phyloP scores from a whole-genome alignment of 768 basidiomycete genomes.

The Boletus rufocinnamomeus region DNA sequence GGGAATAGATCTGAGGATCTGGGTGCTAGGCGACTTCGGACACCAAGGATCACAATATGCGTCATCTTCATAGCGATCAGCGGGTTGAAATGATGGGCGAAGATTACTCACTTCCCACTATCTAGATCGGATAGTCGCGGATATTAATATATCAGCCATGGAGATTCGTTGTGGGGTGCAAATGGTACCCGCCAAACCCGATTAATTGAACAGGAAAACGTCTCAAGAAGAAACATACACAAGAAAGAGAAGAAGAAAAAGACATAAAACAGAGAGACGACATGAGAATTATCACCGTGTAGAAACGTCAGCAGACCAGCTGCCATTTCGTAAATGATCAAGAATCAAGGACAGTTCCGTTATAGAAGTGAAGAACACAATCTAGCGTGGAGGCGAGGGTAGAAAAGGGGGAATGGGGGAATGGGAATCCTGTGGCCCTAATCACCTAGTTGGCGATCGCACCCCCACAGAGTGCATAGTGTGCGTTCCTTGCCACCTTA shows the following conservation, averaged over 20 bases:
- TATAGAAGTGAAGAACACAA: neutral
- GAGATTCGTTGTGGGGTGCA: neutral
- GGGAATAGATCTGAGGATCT: conserved; percentile 13
- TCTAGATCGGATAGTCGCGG: conserved; percentile 1
- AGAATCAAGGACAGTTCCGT: neutral
- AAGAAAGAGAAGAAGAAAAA: too few relatives aligned
- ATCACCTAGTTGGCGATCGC: conserved; percentile 4
- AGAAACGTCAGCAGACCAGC: conserved; percentile 15
- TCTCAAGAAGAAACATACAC: neutral
- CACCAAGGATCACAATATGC: neutral
- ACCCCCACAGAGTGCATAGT: conserved; percentile 16
- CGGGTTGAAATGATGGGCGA: neutral
- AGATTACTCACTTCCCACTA: neutral
- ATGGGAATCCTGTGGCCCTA: neutral
- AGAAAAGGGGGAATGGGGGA: neutral
- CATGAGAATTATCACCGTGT: neutral
- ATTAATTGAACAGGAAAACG: conserved; percentile 4
- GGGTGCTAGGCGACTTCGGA: neutral
- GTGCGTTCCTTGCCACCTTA: conserved; percentile 21
- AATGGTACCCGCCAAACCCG: neutral
- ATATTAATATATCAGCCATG: conserved; percentile 1
- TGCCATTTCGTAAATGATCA: neutral
- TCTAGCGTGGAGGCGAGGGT: neutral
- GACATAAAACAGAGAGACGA: neutral
- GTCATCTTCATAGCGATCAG: conserved; percentile 4